Conservation (phyloP, 805 yeast genomes). For the Yarrowia sp. region DNA sequence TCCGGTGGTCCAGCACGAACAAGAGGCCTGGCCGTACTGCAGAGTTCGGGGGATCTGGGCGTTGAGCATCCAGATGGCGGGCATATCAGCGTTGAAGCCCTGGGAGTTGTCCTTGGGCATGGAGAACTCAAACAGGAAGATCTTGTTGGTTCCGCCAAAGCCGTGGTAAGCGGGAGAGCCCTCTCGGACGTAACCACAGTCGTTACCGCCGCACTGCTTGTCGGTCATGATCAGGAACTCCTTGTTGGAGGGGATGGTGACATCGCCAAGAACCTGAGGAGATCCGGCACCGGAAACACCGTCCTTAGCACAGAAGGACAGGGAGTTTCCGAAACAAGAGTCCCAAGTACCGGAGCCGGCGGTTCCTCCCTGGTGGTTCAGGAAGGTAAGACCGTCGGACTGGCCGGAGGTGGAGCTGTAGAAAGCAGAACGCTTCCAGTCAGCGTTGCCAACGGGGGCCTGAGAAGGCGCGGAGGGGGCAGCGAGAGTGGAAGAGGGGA, state of each 20-base stretch:
- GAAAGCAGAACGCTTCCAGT: slow-evolving; percentile 73
- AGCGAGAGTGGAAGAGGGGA: slow-evolving; percentile 33
- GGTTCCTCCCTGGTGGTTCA: slow-evolving; percentile 85
- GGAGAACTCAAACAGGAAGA: slow-evolving; percentile 87
- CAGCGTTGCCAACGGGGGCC: slow-evolving; percentile 43
- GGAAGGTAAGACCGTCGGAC: slow-evolving; percentile 68
- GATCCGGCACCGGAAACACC: slow-evolving; percentile 70
- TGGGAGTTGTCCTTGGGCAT: slow-evolving; percentile 72
- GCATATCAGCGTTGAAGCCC: slow-evolving; percentile 81
- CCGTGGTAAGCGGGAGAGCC: slow-evolving; percentile 94
- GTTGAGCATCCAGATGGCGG: slow-evolving; percentile 94
- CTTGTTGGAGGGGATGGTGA: slow-evolving; percentile 62
- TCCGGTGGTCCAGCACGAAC: slow-evolving; percentile 96
- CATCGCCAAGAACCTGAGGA: slow-evolving; percentile 65
- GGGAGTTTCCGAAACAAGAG: slow-evolving; percentile 82
- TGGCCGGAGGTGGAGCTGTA: slow-evolving; percentile 63
- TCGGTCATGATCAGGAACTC: slow-evolving; percentile 81
- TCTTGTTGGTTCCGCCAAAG: slow-evolving; percentile 76
- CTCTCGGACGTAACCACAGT: slow-evolving; percentile 82
- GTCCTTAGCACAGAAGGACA: slow-evolving; percentile 77
- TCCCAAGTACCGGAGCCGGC: slow-evolving; percentile 87
- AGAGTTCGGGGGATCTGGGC: slow-evolving; percentile 95
- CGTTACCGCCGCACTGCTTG: slow-evolving; percentile 40
- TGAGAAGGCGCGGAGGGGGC: slow-evolving; percentile 32
- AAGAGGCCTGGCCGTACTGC: slow-evolving; percentile 79